Conservation (phyloP, 176 grass and related monocot genomes). For the Carex scoparia region DNA sequence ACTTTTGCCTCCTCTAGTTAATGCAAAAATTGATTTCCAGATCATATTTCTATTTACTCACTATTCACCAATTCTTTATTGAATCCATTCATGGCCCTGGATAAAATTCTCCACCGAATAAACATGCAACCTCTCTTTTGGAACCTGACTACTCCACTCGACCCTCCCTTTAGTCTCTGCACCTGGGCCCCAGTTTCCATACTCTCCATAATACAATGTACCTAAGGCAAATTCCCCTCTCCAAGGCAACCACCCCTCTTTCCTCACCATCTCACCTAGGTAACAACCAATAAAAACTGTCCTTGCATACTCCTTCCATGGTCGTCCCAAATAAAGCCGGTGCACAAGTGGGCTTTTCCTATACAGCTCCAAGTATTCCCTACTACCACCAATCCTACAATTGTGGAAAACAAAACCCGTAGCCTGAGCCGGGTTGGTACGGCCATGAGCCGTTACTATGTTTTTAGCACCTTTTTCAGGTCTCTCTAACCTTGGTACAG, state of each 20-base stretch:
- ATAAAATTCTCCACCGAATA: constrained; percentile 85
- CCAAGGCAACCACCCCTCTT: constrained; percentile 80
- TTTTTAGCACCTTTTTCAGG: constrained; percentile 46
- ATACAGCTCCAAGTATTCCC: constrained; percentile 43
- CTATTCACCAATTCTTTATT: not conserved
- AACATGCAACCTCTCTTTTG: constrained; percentile 33
- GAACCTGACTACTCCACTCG: constrained; percentile 55
- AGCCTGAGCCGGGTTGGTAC: constrained; percentile 65
- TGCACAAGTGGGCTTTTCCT: constrained; percentile 40
- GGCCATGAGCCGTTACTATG: constrained; percentile 66
- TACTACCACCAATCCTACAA: constrained; percentile 50
- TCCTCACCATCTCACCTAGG: constrained; percentile 47
- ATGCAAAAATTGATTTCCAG: not conserved
- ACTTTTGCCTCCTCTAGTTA: not conserved
- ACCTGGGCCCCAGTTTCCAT: constrained; percentile 56
- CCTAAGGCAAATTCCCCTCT: constrained; percentile 50
- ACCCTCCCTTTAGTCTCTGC: constrained; percentile 54
- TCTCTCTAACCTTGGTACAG: constrained; percentile 47
- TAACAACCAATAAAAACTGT: constrained; percentile 57
- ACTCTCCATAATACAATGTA: constrained; percentile 75
- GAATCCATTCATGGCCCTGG: constrained; percentile 69
- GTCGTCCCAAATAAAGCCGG: constrained; percentile 65
- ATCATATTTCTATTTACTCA: not conserved
- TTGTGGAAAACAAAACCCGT: constrained; percentile 71
- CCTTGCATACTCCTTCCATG: constrained; percentile 84